A percentile compares a stretch with the other conserved stretches of the same genome.
These are phyloP conservation scores for Pyrenochaeta sp. DNA, from an alignment of 2,329 filamentous ascomycete genomes.

Conservation along the genomic window DNA sequence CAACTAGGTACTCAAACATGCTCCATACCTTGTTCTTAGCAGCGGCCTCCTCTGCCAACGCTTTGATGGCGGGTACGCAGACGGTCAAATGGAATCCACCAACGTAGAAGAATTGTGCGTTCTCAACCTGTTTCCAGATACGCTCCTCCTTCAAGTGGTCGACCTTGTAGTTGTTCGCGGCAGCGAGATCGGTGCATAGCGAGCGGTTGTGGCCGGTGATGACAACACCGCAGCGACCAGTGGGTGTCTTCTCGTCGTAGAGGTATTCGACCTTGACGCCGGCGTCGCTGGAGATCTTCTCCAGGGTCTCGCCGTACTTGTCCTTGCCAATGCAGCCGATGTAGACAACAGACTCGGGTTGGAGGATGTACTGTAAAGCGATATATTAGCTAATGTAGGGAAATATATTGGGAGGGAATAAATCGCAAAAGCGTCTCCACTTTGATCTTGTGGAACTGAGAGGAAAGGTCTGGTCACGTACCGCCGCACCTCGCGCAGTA, in stretches of 20 bases:
- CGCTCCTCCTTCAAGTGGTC: slow-evolving; percentile 90
- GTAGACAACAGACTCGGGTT: slow-evolving; percentile 88
- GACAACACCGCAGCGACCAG: slow-evolving; percentile 92
- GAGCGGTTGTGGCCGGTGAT: slow-evolving; percentile 97
- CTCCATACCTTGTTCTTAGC: slow-evolving; percentile 77
- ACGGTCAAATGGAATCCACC: slow-evolving; percentile 98
- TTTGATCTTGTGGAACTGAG: neutral
- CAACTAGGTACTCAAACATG: slow-evolving; percentile 15
- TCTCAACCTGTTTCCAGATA: slow-evolving; percentile 91
- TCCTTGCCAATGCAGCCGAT: slow-evolving; percentile 93
- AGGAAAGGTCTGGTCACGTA: slow-evolving; percentile 37
- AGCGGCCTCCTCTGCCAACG: slow-evolving; percentile 89
- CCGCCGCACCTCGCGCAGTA: slow-evolving; percentile 90
- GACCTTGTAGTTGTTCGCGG: slow-evolving; percentile 95
- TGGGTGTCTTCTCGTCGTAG: slow-evolving; percentile 82
- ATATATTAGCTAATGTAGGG: neutral
- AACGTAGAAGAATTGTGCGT: slow-evolving; percentile 88
- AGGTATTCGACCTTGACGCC: slow-evolving; percentile 95
- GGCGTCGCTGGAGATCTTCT: slow-evolving; percentile 83
- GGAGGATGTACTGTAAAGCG: slow-evolving; percentile 77
- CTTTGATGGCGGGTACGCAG: slow-evolving; percentile 87
- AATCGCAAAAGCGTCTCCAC: neutral
- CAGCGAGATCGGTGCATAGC: slow-evolving; percentile 93
- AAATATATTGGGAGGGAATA: neutral
- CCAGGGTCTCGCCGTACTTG: slow-evolving; percentile 90